Base-by-base conservation (phyloP, 1,139 yeast genomes). In the Zygosaccharomyces sapae region DNA sequence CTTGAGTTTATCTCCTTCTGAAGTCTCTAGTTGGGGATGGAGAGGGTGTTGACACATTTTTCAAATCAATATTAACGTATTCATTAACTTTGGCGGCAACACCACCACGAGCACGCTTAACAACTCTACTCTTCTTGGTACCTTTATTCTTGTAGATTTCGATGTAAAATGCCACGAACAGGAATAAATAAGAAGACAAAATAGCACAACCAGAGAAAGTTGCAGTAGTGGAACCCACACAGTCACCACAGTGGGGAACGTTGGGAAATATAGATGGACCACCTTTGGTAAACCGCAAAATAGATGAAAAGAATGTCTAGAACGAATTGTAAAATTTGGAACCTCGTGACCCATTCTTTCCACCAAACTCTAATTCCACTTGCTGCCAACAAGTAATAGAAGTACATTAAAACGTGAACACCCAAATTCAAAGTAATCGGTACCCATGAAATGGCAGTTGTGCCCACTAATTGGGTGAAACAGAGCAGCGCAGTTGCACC, bases 311-410 rank as follows among this genome's bases (percentile, higher is more conserved):
- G 80, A 60, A 85, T 74, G 66, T 84, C 94, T 60, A 84, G 71
- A 39, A 85, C 67, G 57, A 85, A 85, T 68, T 85, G 94, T 54
- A 81, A 71, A 65, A 85, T 85, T 70, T 85, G 94, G 72, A 83
- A 81, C 59, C 87, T 75, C 43, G 94, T 85, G 55, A 85, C 89
- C 92, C 90, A 85, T 71, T 83, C 87, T 69, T 85, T 85, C 94
- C 94, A 85, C 90, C 90, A 84, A 42, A 85, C 92, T 67, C 83
- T 77, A 58, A 85, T 83, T 52, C 90, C 90, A 68, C 88, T 75
- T 29, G 92, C 85, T 35, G 89, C 82, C 55, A 85, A 73, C 72
- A 83, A 84, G 70, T 85, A 85, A 72, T 85, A 85, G 79, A 84
- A 85, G 72, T 85, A 85, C 94, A 85, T 85, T 34, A 85, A 78